Base-by-base conservation (phyloP, 352 stramenopile species). In the Plasmopara muralis region DNA sequence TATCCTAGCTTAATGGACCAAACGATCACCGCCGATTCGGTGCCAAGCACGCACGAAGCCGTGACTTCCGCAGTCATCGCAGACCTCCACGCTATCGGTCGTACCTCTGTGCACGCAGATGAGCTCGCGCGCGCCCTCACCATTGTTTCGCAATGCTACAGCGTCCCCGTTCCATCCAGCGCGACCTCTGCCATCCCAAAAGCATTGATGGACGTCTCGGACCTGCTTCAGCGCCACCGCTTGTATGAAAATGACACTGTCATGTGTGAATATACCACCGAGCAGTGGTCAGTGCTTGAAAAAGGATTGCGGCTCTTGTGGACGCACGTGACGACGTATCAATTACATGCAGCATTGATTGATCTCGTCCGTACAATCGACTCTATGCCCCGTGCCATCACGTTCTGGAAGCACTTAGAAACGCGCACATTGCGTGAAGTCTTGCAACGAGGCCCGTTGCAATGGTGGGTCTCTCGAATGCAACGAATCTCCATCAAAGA, bases 391-490 rank as follows among this genome's bases (percentile, higher is more conserved):
- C 64, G 79, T 12, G 57, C 77, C 2, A 61, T 88, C 18, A 55
- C 55, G 29, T 91, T 81, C 57, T 91, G 80, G 80, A 91, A 87
- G 58, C 56, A 67, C 15, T 43, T 76, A 63, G 67, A 58, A 31
- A 74, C 70, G 15, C 60, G 66, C 0, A 72, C 74, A 0, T 38
- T 85, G 31, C 71, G 77, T 6, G 77, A 82, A 8, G 60, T 64
- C 5, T 41, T 91, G 15, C 62, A 78, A 50, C 60, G 68, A 34
- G 74, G 74, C 0, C 80, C 80, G 0, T 66, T 81, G 40, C 76
- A 89, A 47, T 91, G 80, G 80, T 46, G 87, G 10, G 33, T 76
- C 33, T 64, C 80, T 0, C 79, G 79, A 6, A 68, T 69, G 8
- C 55, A 83, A 47, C 66, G 64, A 10, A 78, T 89, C 29, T 69